Evolutionary conservation across 176 grass and related monocot genomes (phyloP), one percentile per base, ranked within the genome.

Genomic region (Rhynchospora tenuis): DNA sequence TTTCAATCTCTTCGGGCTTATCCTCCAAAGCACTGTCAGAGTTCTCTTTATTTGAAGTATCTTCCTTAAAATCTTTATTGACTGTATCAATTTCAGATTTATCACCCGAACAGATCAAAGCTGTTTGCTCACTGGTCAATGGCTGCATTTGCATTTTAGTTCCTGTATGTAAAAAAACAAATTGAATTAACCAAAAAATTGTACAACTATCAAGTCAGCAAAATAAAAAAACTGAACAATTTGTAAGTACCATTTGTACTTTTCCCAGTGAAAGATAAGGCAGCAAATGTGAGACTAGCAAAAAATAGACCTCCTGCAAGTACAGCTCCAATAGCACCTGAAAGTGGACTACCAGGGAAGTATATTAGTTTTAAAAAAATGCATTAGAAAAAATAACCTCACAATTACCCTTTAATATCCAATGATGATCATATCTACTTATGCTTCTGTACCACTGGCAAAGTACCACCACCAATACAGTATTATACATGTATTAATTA

Each of bases 261-360:
- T 67, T 72, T 89, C 63, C 22, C 83, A 60, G 45, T 79, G 56
- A 95, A 5, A 59, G 92, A 91, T 61, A 91, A 86, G 9, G 81
- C 79, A 10, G 92, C 90, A 29, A 94, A 94, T 66, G 92, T 84
- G 69, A 93, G 20, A 24, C 84, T 89, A 73, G 92, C 82, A 69
- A 91, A 17, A 81, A 98, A 93, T 83, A 98, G 80, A 29, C 86
- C 59, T n/a, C 90, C 92, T 65, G 91, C 95, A 65, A 98, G 84
- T 59, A 81, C 82, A 81, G 86, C 84, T 90, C 92, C 95, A 57
- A 95, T 78, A 89, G 91, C 68, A 52, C 87, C 95, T 98, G 90
- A 84, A 86, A 87, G 73, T 83, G 85, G 85, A 87, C 93, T 95
- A 95, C 65, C 84, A 89, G 55, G 51, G 31, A 73, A 88, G 86